Evolutionary conservation across 2,329 filamentous ascomycete genomes (phyloP).

Genomic region (Ophiostoma ips): DNA sequence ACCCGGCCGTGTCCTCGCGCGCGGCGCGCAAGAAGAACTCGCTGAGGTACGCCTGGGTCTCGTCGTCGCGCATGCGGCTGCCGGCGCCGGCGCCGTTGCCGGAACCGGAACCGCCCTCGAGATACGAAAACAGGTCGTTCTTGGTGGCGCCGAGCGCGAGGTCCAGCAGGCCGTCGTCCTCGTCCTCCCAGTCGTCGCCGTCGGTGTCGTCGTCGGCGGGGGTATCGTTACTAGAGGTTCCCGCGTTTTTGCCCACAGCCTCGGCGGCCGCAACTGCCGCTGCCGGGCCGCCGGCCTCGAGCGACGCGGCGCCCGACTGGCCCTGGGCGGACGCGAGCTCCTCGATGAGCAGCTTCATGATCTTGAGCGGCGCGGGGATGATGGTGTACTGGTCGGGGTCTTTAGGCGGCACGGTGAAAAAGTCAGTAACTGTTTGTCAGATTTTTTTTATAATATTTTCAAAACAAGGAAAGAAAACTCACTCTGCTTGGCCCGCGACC

Average conservation of each 20-base stretch:
- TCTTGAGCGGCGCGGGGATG: conserved; percentile 81
- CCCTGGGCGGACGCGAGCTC: conserved; percentile 76
- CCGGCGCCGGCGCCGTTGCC: conserved; percentile 30
- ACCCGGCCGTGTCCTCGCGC: conserved; percentile 41
- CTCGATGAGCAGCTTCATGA: conserved; percentile 87
- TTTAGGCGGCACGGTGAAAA: conserved; percentile 24
- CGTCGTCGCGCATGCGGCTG: conserved; percentile 64
- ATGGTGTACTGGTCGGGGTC: conserved; percentile 83
- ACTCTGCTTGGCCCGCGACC: conserved; percentile 78
- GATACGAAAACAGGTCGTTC: conserved; percentile 67
- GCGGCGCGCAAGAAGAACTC: conserved; percentile 61
- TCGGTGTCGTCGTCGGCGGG: conserved; percentile 43
- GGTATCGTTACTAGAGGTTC: too few relatives aligned
- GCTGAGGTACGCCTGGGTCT: conserved; percentile 72
- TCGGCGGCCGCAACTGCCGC: conserved; percentile 49
- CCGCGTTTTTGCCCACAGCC: conserved; percentile 21
- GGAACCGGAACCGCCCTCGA: too few relatives aligned
- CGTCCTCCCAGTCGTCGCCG: conserved; percentile 80
- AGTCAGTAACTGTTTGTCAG: conserved; percentile 10
- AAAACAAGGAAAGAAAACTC: conserved; percentile 19
- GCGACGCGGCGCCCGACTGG: conserved; percentile 24
- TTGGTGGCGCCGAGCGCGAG: conserved; percentile 56
- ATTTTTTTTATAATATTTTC: too few relatives aligned
- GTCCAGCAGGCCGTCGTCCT: conserved; percentile 62
- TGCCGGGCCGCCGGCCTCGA: conserved; percentile 20